These are phyloP conservation scores for Geotrichum ghanense DNA, from an alignment of 805 yeast genomes.

Conservation along the genomic window DNA sequence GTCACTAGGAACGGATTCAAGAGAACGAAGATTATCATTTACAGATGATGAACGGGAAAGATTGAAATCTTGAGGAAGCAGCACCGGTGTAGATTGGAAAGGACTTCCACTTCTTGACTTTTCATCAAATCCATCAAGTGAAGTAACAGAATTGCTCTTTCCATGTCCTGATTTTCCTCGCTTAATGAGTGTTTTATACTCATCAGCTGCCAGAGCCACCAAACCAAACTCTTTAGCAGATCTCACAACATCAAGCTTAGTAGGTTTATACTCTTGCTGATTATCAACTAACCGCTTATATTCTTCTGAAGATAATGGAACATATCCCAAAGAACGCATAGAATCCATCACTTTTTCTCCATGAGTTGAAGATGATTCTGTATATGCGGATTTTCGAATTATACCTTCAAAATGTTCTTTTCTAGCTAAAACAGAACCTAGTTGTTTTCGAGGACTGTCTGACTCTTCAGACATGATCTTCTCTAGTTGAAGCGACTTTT, in stretches of 20 bases:
- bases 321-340: constrained; percentile 23
- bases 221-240: constrained; percentile 33
- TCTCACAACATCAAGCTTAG: constrained; percentile 21
- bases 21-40: constrained; percentile 3
- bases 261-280: constrained; percentile 23
- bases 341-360: constrained; percentile 22
- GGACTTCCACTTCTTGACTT: not conserved
- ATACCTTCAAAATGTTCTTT: constrained; percentile 23
- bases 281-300: constrained; percentile 22
- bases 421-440: constrained; percentile 20
- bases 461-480: not conserved
- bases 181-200: constrained; percentile 29
- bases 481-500: not conserved
- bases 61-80: not conserved
- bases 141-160: not conserved
- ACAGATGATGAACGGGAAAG: not conserved
- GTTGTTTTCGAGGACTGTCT: constrained; percentile 2
- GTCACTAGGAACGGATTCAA: constrained; percentile 21
- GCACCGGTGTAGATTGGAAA: not conserved
- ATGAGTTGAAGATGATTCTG: constrained; percentile 11
- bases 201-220: constrained; percentile 34
- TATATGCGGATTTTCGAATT: constrained; percentile 15
- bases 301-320: constrained; percentile 26
- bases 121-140: not conserved
- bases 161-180: constrained; percentile 5